Conservation (phyloP, 208 protist species). For the Tritrichomonas musculus region DNA sequence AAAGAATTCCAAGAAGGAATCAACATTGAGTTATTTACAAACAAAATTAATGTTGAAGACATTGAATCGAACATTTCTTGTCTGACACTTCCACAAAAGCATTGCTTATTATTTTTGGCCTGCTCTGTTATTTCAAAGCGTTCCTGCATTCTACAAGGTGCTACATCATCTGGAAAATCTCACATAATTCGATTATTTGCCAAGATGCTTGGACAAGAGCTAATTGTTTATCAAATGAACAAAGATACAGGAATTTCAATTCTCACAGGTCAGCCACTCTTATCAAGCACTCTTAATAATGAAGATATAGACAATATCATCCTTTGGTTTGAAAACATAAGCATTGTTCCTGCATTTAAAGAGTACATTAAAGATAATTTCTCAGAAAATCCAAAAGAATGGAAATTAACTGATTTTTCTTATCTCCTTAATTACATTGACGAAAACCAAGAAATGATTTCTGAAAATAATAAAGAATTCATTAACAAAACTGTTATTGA, state of each 20-base stretch:
- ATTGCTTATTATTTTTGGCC: no score
- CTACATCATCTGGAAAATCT: neutral
- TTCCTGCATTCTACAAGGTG: neutral
- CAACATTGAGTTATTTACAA: no score
- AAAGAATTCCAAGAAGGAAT: no score
- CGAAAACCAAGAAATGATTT: no score
- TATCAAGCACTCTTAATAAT: neutral
- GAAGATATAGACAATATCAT: neutral
- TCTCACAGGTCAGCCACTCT: neutral
- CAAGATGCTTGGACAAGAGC: neutral
- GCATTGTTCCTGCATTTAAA: neutral
- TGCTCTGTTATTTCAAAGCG: no score
- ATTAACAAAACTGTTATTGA: neutral
- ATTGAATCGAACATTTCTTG: no score
- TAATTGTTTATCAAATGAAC: conserved; percentile 11
- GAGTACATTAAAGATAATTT: neutral
- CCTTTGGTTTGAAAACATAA: neutral
- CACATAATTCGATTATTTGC: neutral
- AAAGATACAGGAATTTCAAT: neutral
- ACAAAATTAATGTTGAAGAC: no score
- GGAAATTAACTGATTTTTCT: neutral
- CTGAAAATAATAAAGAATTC: no score
- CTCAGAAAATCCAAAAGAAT: neutral
- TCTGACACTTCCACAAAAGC: no score
- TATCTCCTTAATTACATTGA: no score